Evolutionary conservation across 1,284 basidiomycete species (phyloP), one percentile per base, ranked within the genome.

Genomic region (Rhodotorula sp.): DNA sequence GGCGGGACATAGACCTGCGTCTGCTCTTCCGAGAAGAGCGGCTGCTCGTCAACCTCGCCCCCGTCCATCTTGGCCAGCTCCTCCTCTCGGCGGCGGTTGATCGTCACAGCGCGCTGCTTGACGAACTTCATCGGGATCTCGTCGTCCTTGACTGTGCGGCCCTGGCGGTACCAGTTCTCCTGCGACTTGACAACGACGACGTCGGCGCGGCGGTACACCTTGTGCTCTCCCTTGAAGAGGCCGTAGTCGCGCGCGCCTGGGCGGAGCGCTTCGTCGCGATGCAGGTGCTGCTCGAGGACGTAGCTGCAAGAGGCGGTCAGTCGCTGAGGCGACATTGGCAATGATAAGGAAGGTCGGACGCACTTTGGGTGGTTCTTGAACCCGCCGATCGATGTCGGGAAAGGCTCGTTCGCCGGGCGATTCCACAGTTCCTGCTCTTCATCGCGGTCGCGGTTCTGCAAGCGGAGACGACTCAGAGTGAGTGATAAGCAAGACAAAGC

Each of bases 351-450:
- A 58, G 21, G 16, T 21, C 17, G 1, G 41, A 42, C 89, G 72
- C 77, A 93, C 88, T 97, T 82, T 3, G 96, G 93, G 82, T 99
- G 96, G 78, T 94, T 91, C 81, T 99, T 98, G 87, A 98, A 99
- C 0, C 92, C 95, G 41, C 85, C 85, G 74, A 98, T 86, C 45
- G 91, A 91, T 17, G 89, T 90, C 0, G 96, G 96, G 92, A 99
- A 97, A n/a, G 90, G 92, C 81, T 97, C 96, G 44, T 87, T 88
- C 76, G 91, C 83, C 79, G 92, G 90, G 70, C 88, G 87, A 2
- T 85, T 85, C 73, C 91, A 87, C 45, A 99, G 83, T 81, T 98
- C 94, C n/a, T 91, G 91, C 77, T 98, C 94, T 82, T 99, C 96
- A 27, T 91, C 82, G 74, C 96, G 92, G 80, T 99, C 96, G 65